Evolutionary conservation across 768 basidiomycete species (phyloP), one percentile per base, ranked within the genome.

Genomic region (Leucocoprinus leucothites): DNA sequence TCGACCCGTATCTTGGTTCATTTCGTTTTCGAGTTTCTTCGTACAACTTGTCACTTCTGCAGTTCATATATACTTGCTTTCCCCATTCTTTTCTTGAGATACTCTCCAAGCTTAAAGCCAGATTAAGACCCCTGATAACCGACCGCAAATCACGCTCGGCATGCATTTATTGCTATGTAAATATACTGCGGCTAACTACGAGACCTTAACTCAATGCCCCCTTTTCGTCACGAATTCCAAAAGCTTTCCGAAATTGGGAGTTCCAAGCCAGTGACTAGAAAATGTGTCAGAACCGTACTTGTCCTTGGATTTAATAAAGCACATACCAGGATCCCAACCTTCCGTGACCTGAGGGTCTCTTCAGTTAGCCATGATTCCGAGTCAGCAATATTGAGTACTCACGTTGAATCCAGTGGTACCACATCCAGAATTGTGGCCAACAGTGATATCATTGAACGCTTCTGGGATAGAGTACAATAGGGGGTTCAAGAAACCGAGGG

Each of bases 401-500:
- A 47, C 41, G 21, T 43, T 41, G 64, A 86, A 86, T 21, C 85
- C 85, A 25, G 66, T 52, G 2, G 85, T 87, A 2, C 82, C 82
- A 63, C 86, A 87, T 8, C 75, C 76, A 38, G 72, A 65, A 48
- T 82, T 82, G 48, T 75, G 72, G 0, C 85, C 85, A 24, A 63
- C 49, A 0, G 79, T 81, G 57, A 87, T 80, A 52, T 87, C 85
- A 57, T 82, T 83, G 53, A 87, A 71, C 0, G 69, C 76, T 6
- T 53, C 50, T 16, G 66, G 53, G 41, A 61, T 68, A n/a, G 67
- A 65, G 60, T 87, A 87, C 7, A 87, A 55, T 50, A 85, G 71
- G 0, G 84, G 85, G 63, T 87, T 87, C 59, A 88, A 69, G 70
- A 86, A 86, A 4, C 84, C 86, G 1, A 87, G 67, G 14, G 82